Conservation (phyloP, 2,329 filamentous ascomycete species). For the Blastomyces gilchristii region DNA sequence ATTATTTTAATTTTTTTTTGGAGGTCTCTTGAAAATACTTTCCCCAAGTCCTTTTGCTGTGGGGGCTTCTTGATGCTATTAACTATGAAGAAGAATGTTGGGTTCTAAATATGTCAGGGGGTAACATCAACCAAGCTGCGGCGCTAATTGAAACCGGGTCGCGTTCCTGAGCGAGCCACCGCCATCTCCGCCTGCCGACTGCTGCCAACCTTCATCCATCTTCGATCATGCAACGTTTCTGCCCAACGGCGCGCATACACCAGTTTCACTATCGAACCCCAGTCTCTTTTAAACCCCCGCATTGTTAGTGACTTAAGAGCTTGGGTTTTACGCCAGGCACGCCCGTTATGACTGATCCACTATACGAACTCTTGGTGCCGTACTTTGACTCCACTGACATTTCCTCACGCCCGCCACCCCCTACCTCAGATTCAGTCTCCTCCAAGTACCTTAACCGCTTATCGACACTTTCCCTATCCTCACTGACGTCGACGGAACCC, state of each 20-base stretch:
- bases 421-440: conserved; percentile 34
- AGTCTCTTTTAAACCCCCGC: background rate
- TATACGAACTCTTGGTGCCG: conserved; percentile 62
- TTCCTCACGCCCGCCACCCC: conserved; percentile 29
- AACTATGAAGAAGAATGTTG: background rate
- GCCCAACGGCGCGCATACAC: background rate
- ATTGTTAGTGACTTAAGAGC: background rate
- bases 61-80: background rate
- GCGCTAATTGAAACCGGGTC: background rate
- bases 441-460: conserved; percentile 66
- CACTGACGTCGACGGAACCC: conserved; percentile 64
- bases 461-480: conserved; percentile 62
- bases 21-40: background rate
- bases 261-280: background rate
- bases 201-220: background rate
- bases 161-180: background rate
- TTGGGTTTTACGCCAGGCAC: background rate
- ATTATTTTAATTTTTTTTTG: too few species aligned
- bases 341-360: conserved; percentile 53
- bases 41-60: background rate
- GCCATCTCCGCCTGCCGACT: background rate
- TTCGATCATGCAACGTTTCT: background rate
- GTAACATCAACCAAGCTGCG: too few species aligned
- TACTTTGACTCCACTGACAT: conserved; percentile 42
- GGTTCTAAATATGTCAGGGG: background rate